Base-by-base conservation (phyloP, 352 stramenopile species). In the Phytophthora rubi region DNA sequence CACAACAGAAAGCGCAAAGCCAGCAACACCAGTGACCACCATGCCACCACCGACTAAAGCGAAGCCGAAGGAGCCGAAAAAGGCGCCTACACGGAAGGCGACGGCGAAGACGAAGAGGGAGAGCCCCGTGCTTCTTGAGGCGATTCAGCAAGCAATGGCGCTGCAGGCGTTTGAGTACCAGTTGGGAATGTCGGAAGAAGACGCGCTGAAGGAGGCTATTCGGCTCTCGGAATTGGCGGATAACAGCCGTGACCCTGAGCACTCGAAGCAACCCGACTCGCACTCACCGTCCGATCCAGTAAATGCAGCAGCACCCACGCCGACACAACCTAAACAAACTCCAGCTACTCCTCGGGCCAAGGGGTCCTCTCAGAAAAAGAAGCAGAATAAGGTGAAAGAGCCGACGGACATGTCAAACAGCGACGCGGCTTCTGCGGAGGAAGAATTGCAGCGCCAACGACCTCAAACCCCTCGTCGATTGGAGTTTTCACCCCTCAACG, bases 141-240 rank as follows among this genome's bases (percentile, higher is more conserved):
- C 71, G 13, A 53, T 78, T n/a, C 62, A 68, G 5, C 70, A 81
- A 35, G 55, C 74, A 13, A 78, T 67, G 23, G 70, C 62, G 6
- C 44, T 78, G 8, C 71, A 82, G 26, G 58, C 67, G 18, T 75
- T 73, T 37, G 56, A 75, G 33, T 79, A 73, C 23, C 75, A 82
- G 48, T 55, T 71, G 47, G 75, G 75, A 4, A 53, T 82, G 60
- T 79, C 60, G 2, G 75, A 82, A 45, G 64, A 82, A 28, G 64
- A 79, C 18, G 75, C 75, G 0, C 32, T 79, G 0, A 74, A 74
- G 26, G 71, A 79, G 32, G 75, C 75, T 16, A 44, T 79, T 56
- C 57, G 75, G 33, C 60, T 82, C 13, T 82, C 75, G 1, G 71
- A 77, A 57, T 66, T 68, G 30, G 68, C 35, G 2, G 56, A 61